Base-by-base conservation (phyloP, 306 rosid species). In the Citrullus amarus region DNA sequence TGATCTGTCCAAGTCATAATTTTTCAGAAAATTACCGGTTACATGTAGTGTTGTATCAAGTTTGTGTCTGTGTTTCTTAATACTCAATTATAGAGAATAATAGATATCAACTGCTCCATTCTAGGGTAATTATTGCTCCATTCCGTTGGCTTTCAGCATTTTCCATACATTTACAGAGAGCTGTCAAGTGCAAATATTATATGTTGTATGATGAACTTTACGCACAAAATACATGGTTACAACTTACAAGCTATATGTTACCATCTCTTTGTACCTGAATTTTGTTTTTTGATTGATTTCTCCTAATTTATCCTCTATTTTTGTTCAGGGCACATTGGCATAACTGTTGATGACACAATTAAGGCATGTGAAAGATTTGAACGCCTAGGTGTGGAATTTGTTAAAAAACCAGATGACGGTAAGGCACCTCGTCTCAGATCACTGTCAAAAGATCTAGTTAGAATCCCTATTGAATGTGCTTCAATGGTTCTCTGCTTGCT, bases 311-410 rank as follows among this genome's bases (percentile, higher is more conserved):
- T 68, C 63, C 22, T 28, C 55, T 50, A 44, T 77, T 82, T 36
- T 56, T 70, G 36, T 62, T 54, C 81, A 95, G 97, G 99, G 68
- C 99, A 95, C 79, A 95, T 95, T 82, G 97, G 99, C 76, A 75
- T 92, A 79, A 92, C 99, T 11, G 97, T 95, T 81, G 96, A 95
- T 84, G 99, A 95, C 87, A 92, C 97, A 46, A 60, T 77, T 81
- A 91, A 92, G 92, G 97, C 97, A 53, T 91, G 97, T 81, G 97
- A 95, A 86, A 88, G 99, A 86, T 92, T 92, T 86, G 93, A 89
- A 89, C 79, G 84, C 58, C 84, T 92, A 28, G 97, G 99, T 58
- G 89, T 95, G 73, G 91, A 95, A 86, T 95, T 95, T 86, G 90
- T 88, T 67, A 92, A 95, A 79, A 95, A 83, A 81, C 97, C 90